These are phyloP conservation scores for Apiotrichum sp. DNA, from an alignment of 1,284 basidiomycete genomes.

Conservation along the genomic window DNA sequence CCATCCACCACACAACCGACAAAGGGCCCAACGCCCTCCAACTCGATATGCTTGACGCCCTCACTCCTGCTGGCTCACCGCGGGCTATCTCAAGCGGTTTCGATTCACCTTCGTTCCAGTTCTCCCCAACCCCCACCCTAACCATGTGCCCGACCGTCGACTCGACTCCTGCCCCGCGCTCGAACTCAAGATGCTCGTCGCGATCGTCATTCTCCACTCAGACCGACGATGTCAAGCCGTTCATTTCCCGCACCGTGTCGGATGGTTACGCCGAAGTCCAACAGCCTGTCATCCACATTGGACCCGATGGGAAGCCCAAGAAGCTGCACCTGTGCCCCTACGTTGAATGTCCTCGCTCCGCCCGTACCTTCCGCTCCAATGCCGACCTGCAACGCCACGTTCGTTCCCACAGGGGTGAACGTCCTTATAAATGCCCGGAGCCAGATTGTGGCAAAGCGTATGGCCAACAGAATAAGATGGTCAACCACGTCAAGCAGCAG, in stretches of 20 bases:
- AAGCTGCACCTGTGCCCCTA: conserved; percentile 16
- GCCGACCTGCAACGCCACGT: conserved; percentile 24
- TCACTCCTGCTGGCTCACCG: conserved; percentile 5
- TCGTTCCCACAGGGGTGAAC: conserved; percentile 16
- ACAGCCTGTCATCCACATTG: not conserved
- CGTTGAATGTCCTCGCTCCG: conserved; percentile 10
- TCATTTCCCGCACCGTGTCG: too few species aligned
- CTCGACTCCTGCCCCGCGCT: conserved; percentile 13
- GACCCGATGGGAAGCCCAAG: conserved; percentile 9
- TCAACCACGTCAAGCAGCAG: conserved; percentile 21
- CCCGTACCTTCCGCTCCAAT: conserved; percentile 21
- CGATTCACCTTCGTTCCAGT: conserved; percentile 14
- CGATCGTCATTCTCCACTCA: conserved; percentile 11
- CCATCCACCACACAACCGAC: not conserved
- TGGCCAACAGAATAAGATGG: conserved; percentile 24
- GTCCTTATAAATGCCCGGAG: conserved; percentile 13
- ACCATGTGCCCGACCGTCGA: conserved; percentile 11
- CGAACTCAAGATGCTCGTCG: conserved; percentile 15
- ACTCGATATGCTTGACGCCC: conserved; percentile 10
- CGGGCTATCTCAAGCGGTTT: conserved; percentile 6
- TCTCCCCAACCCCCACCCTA: conserved; percentile 16
- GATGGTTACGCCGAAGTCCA: not conserved
- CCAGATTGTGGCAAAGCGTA: conserved; percentile 18
- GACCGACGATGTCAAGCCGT: conserved; percentile 1
- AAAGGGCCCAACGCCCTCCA: conserved; percentile 8